Evolutionary conservation across 2,329 filamentous ascomycete species (phyloP).

Genomic region (Apiospora kogelbergensis): DNA sequence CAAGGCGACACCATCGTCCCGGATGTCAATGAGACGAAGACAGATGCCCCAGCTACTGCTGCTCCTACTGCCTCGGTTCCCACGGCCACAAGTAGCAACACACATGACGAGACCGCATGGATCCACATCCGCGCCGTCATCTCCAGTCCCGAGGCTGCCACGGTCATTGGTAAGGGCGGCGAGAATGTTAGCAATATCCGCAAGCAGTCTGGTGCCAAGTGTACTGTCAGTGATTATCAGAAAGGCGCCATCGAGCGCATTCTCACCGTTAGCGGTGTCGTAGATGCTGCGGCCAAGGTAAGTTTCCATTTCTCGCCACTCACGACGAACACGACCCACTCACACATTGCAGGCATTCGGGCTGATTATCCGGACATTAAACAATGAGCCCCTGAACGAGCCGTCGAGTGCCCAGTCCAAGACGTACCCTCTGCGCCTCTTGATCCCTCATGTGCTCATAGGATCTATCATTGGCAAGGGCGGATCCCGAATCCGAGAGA

Average conservation of each 20-base stretch:
- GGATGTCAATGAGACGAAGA: constrained; percentile 60
- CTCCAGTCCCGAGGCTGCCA: constrained; percentile 94
- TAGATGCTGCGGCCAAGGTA: constrained; percentile 96
- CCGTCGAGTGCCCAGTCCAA: constrained; percentile 92
- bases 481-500: constrained; percentile 93
- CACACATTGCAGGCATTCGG: constrained; percentile 74
- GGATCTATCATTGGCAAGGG: constrained; percentile 98
- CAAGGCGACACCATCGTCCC: constrained; percentile 70
- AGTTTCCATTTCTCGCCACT: constrained; percentile 26
- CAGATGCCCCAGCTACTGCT: constrained; percentile 38
- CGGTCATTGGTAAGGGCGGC: constrained; percentile 96
- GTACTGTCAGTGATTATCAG: constrained; percentile 97
- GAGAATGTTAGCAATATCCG: constrained; percentile 98
- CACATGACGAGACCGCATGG: constrained; percentile 91
- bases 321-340: constrained; percentile 17
- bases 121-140: constrained; percentile 97
- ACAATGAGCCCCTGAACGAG: constrained; percentile 89
- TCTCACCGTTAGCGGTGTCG: constrained; percentile 91
- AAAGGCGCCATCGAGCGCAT: constrained; percentile 97
- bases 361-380: constrained; percentile 94
- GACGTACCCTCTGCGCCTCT: constrained; percentile 91
- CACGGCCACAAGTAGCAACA: constrained; percentile 45
- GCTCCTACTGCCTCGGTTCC: constrained; percentile 38
- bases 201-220: constrained; percentile 93
- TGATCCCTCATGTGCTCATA: constrained; percentile 96